Conservation (phyloP, 352 stramenopile genomes). For the Phytophthora colocasiae region DNA sequence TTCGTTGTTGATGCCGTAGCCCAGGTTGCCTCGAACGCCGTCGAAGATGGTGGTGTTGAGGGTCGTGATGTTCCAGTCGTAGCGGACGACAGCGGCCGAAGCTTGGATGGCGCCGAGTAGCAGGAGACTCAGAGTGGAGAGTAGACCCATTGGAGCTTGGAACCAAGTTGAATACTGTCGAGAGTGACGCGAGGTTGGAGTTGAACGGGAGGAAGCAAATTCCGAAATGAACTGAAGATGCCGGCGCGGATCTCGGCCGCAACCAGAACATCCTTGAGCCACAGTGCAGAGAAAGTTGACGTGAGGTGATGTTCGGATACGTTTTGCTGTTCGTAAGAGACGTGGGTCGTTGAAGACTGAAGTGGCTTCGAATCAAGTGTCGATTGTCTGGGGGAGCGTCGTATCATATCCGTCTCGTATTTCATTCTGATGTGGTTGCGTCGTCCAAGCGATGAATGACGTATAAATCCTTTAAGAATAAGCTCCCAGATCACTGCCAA, state of each 20-base stretch:
- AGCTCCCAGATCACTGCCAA: slow-evolving; percentile 1
- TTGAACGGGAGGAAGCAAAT: slow-evolving; percentile 37
- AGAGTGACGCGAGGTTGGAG: slow-evolving; percentile 15
- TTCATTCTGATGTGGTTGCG: neutral
- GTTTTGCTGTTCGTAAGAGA: slow-evolving; percentile 31
- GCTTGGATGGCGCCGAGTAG: slow-evolving; percentile 21
- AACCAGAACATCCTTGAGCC: neutral
- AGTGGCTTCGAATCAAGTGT: slow-evolving; percentile 6
- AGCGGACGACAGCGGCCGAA: slow-evolving; percentile 34
- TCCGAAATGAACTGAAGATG: slow-evolving; percentile 30
- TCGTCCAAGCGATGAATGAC: neutral
- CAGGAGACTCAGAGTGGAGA: slow-evolving; percentile 21
- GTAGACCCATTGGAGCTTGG: slow-evolving; percentile 23
- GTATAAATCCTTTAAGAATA: neutral
- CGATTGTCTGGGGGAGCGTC: slow-evolving; percentile 8
- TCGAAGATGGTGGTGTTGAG: slow-evolving; percentile 45
- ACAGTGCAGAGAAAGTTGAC: slow-evolving; percentile 1
- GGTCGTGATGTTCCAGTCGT: slow-evolving; percentile 48
- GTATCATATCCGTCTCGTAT: slow-evolving; percentile 3
- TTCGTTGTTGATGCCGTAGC: slow-evolving; percentile 52
- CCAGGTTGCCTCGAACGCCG: slow-evolving; percentile 25
- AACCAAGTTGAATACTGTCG: slow-evolving; percentile 1
- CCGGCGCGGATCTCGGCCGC: neutral
- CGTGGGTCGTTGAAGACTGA: slow-evolving; percentile 11
- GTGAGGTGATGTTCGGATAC: neutral